Base-by-base conservation (phyloP, 805 yeast species). In the Metschnikowia santaceciliae region DNA sequence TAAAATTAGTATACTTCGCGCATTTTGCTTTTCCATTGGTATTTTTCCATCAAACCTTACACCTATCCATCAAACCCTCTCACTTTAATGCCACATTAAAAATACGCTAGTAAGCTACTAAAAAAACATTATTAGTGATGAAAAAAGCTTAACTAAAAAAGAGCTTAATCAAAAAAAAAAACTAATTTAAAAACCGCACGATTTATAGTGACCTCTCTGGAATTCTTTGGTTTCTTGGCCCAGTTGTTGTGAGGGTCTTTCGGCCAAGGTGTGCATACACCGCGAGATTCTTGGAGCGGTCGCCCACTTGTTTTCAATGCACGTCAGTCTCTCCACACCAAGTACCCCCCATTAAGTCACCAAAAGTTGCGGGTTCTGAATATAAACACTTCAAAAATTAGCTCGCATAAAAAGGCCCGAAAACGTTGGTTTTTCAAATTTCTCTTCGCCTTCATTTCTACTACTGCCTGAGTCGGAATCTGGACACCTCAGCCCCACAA, bases 401-500 rank as follows among this genome's bases (percentile, higher is more conserved):
- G 11, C 10, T 17, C 15, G 20, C 15, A 20, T 22, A 22, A 6
- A 40, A 15, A 34, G 20, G 8, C 34, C 10, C 20, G n/a, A 10
- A 19, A 19, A 7, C 10, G 1, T 22, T 17, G 17, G 17, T 17
- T n/a, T 32, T 32, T 3, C 11, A 13, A 30, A 19, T 11, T 20
- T 15, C 30, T 22, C 13, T 7, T 6, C 13, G 5, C 19, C 14
- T 23, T 6, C 42, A 22, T n/a, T 23, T n/a, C 32, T 17, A 20
- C 20, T 39, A 4, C 13, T 5, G 17, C 32, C 23, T n/a, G 8
- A n/a, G 8, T 22, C n/a, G 5, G 8, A 22, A 14, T 3, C 23
- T 15, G 30, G n/a, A 34, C 15, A 42, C 26, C 3, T n/a, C 10
- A 32, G 37, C 46, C 38, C 30, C 46, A 42, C 38, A n/a, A 74